Percentiles rank a stretch among this genome's conserved stretches.
Evolutionary conservation across 768 basidiomycete genomes (phyloP).

Genomic region (Calocybe cyanea): DNA sequence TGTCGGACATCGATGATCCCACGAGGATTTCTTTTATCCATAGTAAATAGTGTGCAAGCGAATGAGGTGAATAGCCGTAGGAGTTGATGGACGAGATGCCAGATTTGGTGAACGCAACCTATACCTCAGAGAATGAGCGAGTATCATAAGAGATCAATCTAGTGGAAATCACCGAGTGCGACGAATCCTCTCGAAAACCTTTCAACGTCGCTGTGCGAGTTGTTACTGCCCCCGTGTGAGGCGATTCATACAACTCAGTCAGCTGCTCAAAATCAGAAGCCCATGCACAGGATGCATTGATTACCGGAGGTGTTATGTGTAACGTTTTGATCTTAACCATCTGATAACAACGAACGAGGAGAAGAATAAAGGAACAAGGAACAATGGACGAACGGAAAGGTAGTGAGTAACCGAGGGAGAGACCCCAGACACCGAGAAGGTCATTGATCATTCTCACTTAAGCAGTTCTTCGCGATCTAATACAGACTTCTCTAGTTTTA

Average conservation of each 20-base stretch:
- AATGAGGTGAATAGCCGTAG: constrained; percentile 84
- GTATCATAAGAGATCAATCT: constrained; percentile 2
- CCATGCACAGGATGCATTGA: constrained; percentile 83
- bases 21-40: constrained; percentile 57
- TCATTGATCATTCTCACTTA: constrained; percentile 33
- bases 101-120: constrained; percentile 60
- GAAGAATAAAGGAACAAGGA: not conserved
- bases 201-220: constrained; percentile 71
- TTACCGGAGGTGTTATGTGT: constrained; percentile 55
- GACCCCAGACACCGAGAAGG: constrained; percentile 17
- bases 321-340: constrained; percentile 63
- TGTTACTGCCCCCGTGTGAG: constrained; percentile 73
- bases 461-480: constrained; percentile 91
- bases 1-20: constrained; percentile 21
- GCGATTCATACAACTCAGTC: constrained; percentile 57
- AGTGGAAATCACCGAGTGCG: constrained; percentile 50
- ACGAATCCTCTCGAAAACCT: constrained; percentile 65
- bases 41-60: constrained; percentile 58
- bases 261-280: constrained; percentile 68
- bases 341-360: constrained; percentile 2
- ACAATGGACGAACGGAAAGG: constrained; percentile 8
- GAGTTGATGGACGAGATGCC: constrained; percentile 70
- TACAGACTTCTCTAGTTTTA: constrained; percentile 92
- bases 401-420: constrained; percentile 10
- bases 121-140: constrained; percentile 1